Percentiles rank a stretch among this genome's conserved stretches.
Conservation (phyloP, 176 grass and related monocot species). For the Aegilops sharonensis region DNA sequence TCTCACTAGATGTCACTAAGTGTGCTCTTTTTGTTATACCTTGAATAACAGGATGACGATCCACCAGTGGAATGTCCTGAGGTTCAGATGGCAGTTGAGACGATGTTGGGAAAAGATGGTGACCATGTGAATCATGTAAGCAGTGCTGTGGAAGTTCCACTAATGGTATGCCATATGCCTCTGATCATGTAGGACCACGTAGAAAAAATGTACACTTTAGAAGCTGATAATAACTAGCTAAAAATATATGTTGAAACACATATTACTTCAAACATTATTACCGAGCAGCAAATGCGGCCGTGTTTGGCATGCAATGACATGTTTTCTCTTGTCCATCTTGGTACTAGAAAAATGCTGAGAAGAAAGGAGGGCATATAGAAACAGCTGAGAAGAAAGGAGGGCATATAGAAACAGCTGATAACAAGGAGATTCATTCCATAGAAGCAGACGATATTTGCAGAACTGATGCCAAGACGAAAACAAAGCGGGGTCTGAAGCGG, state of each 20-base stretch:
- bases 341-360: slow-evolving; percentile 38
- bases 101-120: slow-evolving; percentile 37
- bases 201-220: background rate
- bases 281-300: slow-evolving; percentile 2
- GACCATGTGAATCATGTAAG: slow-evolving; percentile 23
- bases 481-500: slow-evolving; percentile 46
- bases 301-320: background rate
- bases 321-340: slow-evolving; percentile 22
- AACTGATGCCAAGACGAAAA: slow-evolving; percentile 36
- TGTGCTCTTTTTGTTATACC: background rate
- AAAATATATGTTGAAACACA: slow-evolving; percentile 17
- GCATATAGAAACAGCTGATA: slow-evolving; percentile 23
- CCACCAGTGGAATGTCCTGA: slow-evolving; percentile 11
- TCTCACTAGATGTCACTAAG: slow-evolving; percentile 21
- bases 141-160: slow-evolving; percentile 37
- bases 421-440: slow-evolving; percentile 25
- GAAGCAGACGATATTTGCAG: slow-evolving; percentile 15
- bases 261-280: background rate
- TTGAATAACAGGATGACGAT: slow-evolving; percentile 32
- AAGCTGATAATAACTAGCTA: slow-evolving; percentile 17
- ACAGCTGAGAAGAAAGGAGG: slow-evolving; percentile 1
- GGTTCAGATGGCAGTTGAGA: slow-evolving; percentile 12
- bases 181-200: background rate
- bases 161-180: slow-evolving; percentile 31
- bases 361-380: slow-evolving; percentile 22